Base-by-base conservation (phyloP, 2,329 filamentous ascomycete species). In the Stylonectria norvegica region DNA sequence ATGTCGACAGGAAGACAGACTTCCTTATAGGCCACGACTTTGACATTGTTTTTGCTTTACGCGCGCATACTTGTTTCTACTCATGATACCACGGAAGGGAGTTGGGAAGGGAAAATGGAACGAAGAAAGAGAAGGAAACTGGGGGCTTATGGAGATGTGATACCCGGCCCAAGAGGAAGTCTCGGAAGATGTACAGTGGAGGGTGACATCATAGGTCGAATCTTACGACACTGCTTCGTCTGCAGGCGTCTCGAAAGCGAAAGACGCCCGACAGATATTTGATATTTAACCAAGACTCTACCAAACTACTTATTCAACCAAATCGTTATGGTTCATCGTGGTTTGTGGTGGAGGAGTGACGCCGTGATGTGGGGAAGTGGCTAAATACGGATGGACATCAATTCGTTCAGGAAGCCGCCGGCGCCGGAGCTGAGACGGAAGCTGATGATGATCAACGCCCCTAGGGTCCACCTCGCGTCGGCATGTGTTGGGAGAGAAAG, bases 11-110 rank as follows among this genome's bases (percentile, higher is more conserved):
- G 52, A 18, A 43, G 43, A 33, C 41, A 52, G 31, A 43, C 42
- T 12, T 27, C 43, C 5, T 20, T 34, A 36, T 33, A 22, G 27
- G 14, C 20, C 17, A 23, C 32, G 34, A 32, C 6, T 45, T 42
- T 42, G 17, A n/a, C 16, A 38, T 30, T 20, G 37, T 34, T 42
- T 43, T 37, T 42, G 36, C 22, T 39, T 40, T 42, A 23, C n/a
- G n/a, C n/a, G n/a, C n/a, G n/a, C n/a, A 12, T 53, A 36, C 14
- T 33, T 48, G 35, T 36, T 39, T 40, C 14, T 37, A 5, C 38
- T 30, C 48, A 57, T 55, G 53, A 56, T 56, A 56, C 53, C 53
- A 53, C 48, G 43, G 39, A 41, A 38, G 45, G 48, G 27, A 6
- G 8, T 30, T 30, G 27, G 27, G 27, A 30, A 30, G 15, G 14